Evolutionary conservation across 345 rosid genomes (phyloP).

Genomic region (Adansonia digitata): DNA sequence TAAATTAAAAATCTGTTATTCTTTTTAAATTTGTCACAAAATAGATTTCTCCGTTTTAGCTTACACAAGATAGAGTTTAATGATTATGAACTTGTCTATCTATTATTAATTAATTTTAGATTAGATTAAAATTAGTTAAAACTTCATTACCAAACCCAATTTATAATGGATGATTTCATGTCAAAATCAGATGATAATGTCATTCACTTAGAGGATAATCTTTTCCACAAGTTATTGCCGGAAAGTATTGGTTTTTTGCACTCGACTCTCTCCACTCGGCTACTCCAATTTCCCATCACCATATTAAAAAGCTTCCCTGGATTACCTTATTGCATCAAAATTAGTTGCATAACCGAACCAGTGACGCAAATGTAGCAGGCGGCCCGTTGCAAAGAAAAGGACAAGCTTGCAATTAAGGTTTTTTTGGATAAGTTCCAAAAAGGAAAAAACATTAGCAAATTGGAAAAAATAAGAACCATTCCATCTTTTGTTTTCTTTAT

Average conservation of each 20-base stretch:
- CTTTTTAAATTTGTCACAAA: too few species aligned
- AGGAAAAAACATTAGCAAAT: background rate
- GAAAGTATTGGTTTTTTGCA: background rate
- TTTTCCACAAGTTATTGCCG: background rate
- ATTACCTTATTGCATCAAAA: background rate
- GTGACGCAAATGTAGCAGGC: background rate
- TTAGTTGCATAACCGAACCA: conserved; percentile 12
- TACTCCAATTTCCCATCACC: background rate
- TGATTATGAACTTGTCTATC: too few species aligned
- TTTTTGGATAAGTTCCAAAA: background rate
- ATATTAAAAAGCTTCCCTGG: background rate
- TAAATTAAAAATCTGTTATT: too few species aligned
- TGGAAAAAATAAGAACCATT: background rate
- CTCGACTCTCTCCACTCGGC: background rate
- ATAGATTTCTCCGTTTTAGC: too few species aligned
- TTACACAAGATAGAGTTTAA: too few species aligned
- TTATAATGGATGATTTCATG: background rate
- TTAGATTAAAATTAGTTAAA: conserved; percentile 26
- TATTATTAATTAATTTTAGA: too few species aligned
- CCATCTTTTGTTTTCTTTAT: background rate
- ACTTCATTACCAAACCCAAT: conserved; percentile 23
- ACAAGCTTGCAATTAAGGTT: background rate
- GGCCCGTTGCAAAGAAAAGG: background rate
- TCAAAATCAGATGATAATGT: conserved; percentile 16
- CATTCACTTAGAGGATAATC: background rate